Evolutionary conservation across 768 basidiomycete genomes (phyloP), one percentile per base, ranked within the genome.

Genomic region (Pleurotus giganteus): DNA sequence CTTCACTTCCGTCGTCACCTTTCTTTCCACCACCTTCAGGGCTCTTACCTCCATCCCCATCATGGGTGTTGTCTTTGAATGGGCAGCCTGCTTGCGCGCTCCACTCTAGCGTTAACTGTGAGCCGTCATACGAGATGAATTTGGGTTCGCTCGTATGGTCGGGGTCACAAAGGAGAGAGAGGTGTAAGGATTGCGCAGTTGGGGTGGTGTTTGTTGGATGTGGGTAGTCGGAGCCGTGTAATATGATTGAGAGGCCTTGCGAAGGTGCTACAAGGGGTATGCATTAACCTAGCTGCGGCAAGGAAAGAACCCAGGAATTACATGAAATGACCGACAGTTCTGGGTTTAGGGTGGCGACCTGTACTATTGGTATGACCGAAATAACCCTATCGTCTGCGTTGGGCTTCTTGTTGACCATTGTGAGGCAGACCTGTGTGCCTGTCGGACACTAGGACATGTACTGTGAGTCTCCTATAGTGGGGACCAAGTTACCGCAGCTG

Each of bases 371-470:
- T 53, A 94, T 82, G n/a, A 92, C 89, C 27, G 83, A 74, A 24
- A 84, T 73, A 62, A 94, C 69, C 47, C 89, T 79, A 59, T 89
- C 86, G 36, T 74, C 76, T 1, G 65, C 60, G 13, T 50, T 36
- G 11, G 17, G n/a, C 68, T 88, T 91, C 60, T 72, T 61, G 62
- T 92, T 91, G 29, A 75, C 79, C 61, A 79, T 81, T 3, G 82
- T 86, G 27, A 92, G 72, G 69, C 93, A 95, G 46, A 84, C 88
- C 61, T 85, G 76, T 45, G 89, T 89, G 21, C 83, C 88, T 19
- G 65, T 52, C 17, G 79, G 67, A 71, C 91, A 94, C 91, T 94
- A 61, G 28, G 24, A 47, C 23, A 19, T 34, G 26, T 32, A 43
- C n/a, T 13, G 19, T 27, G 52, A 43, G 46, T 12, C 4, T 17